Percentiles rank a stretch among this genome's conserved stretches.
These are phyloP conservation scores for Barnettozyma populi DNA, from an alignment of 805 yeast species.

Conservation along the genomic window DNA sequence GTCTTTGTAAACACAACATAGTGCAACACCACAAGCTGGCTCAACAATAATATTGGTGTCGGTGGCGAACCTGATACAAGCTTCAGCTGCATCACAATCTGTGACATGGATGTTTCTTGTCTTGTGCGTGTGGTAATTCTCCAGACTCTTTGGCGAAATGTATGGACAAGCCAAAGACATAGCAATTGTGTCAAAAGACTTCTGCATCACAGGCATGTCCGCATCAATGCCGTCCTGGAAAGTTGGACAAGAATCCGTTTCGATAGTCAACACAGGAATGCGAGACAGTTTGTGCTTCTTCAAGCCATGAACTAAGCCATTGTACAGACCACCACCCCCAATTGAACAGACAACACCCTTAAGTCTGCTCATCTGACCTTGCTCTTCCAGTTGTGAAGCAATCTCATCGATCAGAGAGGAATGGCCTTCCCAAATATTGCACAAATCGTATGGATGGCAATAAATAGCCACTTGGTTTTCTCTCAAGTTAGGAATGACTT, in stretches of 20 bases:
- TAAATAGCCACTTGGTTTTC: slow-evolving; percentile 34
- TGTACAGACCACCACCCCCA: slow-evolving; percentile 56
- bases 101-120: slow-evolving; percentile 39
- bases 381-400: slow-evolving; percentile 22
- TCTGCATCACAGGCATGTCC: slow-evolving; percentile 38
- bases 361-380: slow-evolving; percentile 23
- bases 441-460: slow-evolving; percentile 51
- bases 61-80: slow-evolving; percentile 44
- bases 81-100: slow-evolving; percentile 51
- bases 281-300: slow-evolving; percentile 29
- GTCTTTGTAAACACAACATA: slow-evolving; percentile 44
- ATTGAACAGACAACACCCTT: slow-evolving; percentile 48
- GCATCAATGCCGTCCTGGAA: slow-evolving; percentile 45
- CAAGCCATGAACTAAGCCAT: slow-evolving; percentile 45
- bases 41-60: slow-evolving; percentile 52
- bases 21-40: slow-evolving; percentile 72
- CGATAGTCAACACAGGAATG: slow-evolving; percentile 45
- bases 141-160: slow-evolving; percentile 46
- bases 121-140: slow-evolving; percentile 36
- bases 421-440: slow-evolving; percentile 52
- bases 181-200: slow-evolving; percentile 49
- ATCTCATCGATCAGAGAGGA: slow-evolving; percentile 43
- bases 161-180: slow-evolving; percentile 58
- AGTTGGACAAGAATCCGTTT: slow-evolving; percentile 60
- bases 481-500: slow-evolving; percentile 24